Percentiles rank a stretch among this genome's conserved stretches.
Conservation (phyloP, 106 monocot genomes). For the Phalaenopsis aphrodite region DNA sequence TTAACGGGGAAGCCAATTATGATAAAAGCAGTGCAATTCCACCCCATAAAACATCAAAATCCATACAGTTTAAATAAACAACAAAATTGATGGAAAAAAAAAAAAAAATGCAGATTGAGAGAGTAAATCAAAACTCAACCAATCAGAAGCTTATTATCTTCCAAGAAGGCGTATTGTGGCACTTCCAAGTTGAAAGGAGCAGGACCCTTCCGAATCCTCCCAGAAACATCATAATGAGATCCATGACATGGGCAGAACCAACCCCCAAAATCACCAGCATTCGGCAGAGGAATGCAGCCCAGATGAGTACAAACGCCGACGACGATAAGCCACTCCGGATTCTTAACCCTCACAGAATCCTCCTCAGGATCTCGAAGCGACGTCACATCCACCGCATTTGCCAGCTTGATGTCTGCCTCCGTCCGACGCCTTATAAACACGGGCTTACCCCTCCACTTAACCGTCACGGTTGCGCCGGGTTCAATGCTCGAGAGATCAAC, state of each 20-base stretch:
- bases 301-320: constrained; percentile 75
- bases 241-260: constrained; percentile 93
- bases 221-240: constrained; percentile 76
- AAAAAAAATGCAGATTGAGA: neutral
- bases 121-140: constrained; percentile 17
- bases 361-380: constrained; percentile 67
- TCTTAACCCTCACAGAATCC: constrained; percentile 49
- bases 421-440: constrained; percentile 73
- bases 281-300: constrained; percentile 80
- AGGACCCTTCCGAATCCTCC: constrained; percentile 81
- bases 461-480: constrained; percentile 64
- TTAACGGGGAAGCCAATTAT: too few relatives aligned
- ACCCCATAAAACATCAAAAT: too few relatives aligned
- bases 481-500: constrained; percentile 81
- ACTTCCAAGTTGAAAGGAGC: constrained; percentile 79
- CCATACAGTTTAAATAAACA: too few relatives aligned
- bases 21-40: too few relatives aligned
- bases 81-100: too few relatives aligned
- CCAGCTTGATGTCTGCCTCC: constrained; percentile 55
- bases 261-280: constrained; percentile 72
- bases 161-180: constrained; percentile 51
- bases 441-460: constrained; percentile 92
- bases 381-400: constrained; percentile 55
- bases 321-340: constrained; percentile 75
- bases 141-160: constrained; percentile 37